Evolutionary conservation across 176 grass and related monocot genomes (phyloP), one percentile per base, ranked within the genome.

Genomic region (Chrysopogon serrulatus): DNA sequence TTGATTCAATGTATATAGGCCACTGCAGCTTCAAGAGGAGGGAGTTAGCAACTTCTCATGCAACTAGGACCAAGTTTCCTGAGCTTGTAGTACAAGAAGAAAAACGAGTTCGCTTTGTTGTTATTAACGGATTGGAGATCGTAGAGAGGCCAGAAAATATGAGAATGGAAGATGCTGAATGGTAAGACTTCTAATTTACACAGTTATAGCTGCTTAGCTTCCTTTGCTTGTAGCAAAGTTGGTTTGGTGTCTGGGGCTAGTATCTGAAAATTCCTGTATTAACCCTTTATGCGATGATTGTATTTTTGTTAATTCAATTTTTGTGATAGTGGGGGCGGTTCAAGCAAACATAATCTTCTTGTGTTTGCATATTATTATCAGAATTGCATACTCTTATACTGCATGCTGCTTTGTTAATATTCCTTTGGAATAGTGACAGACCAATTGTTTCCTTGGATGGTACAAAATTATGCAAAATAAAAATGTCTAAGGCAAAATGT

Each of bases 71-170:
- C 49, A 90, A n/a, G 49, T 94, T 94, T 85, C 92, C 95, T 85
- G 92, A 97, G 75, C 88, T 97, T 68, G 95, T 97, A 24, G 90
- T 94, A 48, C 92, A 91, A 73, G 95, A 97, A 87, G 95, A 97
- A 85, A 97, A 97, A 64, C 69, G 95, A 84, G 88, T 97, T n/a
- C 92, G 95, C 59, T 97, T 97, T 85, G 92, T 94, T 31, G 95
- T 97, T 36, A 87, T 94, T 85, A 97, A 97, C 53, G 92, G 95
- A 11, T 64, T 94, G 83, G 76, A 63, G 8, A 91, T 97, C 47
- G n/a, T 92, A 74, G 92, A 97, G 75, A 94, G 87, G 80, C 92
- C 95, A 86, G 89, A 61, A 66, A 85, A 73, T 74, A 92, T 97
- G 81, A 66, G 32, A 61, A 84, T 89, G 84, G 83, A 89, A 48